Evolutionary conservation across 306 rosid genomes (phyloP), one percentile per base, ranked within the genome.

Genomic region (Corylus heterophylla): DNA sequence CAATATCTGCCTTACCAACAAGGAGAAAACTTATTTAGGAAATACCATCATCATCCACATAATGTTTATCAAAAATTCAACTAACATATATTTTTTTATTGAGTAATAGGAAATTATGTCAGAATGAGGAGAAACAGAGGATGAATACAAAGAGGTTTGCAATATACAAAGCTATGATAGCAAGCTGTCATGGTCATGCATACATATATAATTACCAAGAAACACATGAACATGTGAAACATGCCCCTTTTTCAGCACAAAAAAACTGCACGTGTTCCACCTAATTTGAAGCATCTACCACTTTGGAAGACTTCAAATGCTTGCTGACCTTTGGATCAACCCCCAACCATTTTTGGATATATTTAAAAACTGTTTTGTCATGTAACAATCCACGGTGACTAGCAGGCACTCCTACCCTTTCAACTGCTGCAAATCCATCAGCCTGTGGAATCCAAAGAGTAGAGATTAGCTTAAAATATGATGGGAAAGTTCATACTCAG

Each of bases 381-480:
- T 76, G 64, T 39, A 94, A 75, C 56, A 94, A 29, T 75, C 74
- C 92, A 37, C 97, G 91, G 80, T 92, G 97, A 70, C 86, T 77
- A 16, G 84, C 92, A 31, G 88, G 75, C 54, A 94, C 86, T 80
- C 87, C 97, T 9, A 87, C 93, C 79, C 97, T 92, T 83, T 88
- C 97, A 37, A 58, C 81, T 48, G 97, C 94, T 55, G 77, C 73
- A 50, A 94, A 89, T 84, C 97, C 93, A 81, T 94, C 98, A 5
- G 95, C 95, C 97, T 94, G 85, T 71, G n/a, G 70, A 54, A 81
- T 78, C 68, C 56, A 7, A 78, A 42, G 56, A 83, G 7, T 2
- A 7, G 13, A 64, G 48, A 37, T 35, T 35, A 35, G 11, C 8
- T 39, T 39, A 17, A 4, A 31, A 64, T 64, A 37, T 37, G 31